phyloP scores from a whole-genome alignment of 2,329 filamentous ascomycete species.

The Alternaria rosae region DNA sequence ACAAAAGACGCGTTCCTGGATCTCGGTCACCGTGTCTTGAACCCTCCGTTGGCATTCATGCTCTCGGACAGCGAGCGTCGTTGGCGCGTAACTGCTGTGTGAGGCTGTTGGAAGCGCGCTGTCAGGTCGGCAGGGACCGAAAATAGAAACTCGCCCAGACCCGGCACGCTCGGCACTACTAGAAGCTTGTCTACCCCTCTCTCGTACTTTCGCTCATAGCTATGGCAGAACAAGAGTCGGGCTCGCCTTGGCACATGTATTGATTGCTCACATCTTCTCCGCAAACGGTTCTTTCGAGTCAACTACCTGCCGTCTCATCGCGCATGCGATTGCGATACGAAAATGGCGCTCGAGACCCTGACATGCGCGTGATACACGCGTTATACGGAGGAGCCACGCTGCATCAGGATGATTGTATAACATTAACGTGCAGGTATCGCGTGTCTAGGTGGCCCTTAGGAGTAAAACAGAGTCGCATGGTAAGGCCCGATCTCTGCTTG shows the following conservation, averaged over 20 bases:
- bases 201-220: background rate
- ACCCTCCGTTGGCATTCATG: background rate
- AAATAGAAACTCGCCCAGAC: slow-evolving; percentile 1
- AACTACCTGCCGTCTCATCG: background rate
- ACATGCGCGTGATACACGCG: background rate
- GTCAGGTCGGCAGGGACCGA: background rate
- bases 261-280: background rate
- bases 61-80: background rate
- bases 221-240: background rate
- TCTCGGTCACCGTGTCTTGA: background rate
- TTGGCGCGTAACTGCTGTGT: background rate
- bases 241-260: background rate
- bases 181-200: slow-evolving; percentile 1
- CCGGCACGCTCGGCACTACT: slow-evolving; percentile 1
- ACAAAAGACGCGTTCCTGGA: background rate
- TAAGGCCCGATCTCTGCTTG: background rate
- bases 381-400: background rate
- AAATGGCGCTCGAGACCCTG: background rate
- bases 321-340: background rate
- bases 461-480: background rate
- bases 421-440: background rate
- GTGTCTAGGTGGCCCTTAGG: background rate
- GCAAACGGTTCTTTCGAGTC: background rate
- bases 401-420: background rate
- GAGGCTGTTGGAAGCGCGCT: background rate